These are phyloP conservation scores for Ophiosphaerella herpotricha DNA, from an alignment of 2,329 filamentous ascomycete species.

Conservation along the genomic window DNA sequence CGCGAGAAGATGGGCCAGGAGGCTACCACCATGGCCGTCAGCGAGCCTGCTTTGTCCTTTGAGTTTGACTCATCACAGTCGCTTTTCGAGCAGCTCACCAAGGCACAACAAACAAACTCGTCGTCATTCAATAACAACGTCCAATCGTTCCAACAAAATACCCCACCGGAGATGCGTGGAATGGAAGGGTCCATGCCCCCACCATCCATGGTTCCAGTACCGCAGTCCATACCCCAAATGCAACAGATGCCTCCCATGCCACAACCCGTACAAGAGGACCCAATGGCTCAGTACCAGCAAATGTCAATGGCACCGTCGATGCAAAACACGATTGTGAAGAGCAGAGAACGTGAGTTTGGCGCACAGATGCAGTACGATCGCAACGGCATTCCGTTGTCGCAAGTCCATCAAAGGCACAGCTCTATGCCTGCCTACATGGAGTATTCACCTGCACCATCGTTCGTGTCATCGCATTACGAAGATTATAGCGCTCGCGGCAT, in stretches of 20 bases:
- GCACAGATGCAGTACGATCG: conserved; percentile 83
- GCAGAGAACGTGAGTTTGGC: conserved; percentile 79
- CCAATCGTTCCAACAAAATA: conserved; percentile 72
- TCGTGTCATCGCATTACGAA: conserved; percentile 97
- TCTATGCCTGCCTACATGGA: conserved; percentile 99
- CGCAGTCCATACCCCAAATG: conserved; percentile 27
- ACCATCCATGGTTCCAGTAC: conserved; percentile 73
- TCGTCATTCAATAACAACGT: conserved; percentile 84
- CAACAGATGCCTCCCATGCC: conserved; percentile 51
- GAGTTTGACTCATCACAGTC: conserved; percentile 99
- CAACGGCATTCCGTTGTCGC: conserved; percentile 81
- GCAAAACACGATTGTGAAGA: conserved; percentile 76
- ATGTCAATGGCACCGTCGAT: conserved; percentile 75
- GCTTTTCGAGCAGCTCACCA: conserved; percentile 98
- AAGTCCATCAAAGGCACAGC: conserved; percentile 87
- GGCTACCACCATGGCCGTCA: conserved; percentile 93
- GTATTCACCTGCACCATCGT: conserved; percentile 96
- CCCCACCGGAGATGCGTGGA: conserved; percentile 85
- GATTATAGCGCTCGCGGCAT: conserved; percentile 96
- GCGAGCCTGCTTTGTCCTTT: conserved; percentile 95
- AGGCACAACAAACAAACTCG: conserved; percentile 97
- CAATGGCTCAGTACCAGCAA: conserved; percentile 75
- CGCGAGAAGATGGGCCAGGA: conserved; percentile 99
- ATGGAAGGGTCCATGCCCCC: conserved; percentile 89
- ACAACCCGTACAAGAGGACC: conserved; percentile 63